These are phyloP conservation scores for Aristolochia californica DNA, from an alignment of 164 flowering plant genomes.

Conservation along the genomic window DNA sequence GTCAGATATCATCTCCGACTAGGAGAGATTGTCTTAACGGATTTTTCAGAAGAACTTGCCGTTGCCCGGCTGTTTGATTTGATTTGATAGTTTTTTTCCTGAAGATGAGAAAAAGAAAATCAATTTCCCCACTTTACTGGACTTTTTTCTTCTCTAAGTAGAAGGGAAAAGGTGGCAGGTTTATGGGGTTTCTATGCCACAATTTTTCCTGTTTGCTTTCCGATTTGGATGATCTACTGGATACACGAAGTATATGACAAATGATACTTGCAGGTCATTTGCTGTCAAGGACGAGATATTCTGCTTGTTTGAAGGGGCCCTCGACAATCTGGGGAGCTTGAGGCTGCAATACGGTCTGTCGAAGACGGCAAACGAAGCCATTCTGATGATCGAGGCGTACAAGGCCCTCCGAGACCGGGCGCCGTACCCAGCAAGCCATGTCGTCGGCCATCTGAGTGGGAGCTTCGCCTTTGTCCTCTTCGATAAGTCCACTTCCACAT, in stretches of 20 bases:
- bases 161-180: no score
- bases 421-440: slow-evolving; percentile 73
- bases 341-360: slow-evolving; percentile 67
- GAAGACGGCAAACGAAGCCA: slow-evolving; percentile 56
- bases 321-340: slow-evolving; percentile 47
- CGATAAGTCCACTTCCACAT: slow-evolving; percentile 44
- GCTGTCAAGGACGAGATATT: slow-evolving; percentile 37
- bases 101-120: no score
- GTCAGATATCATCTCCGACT: no score
- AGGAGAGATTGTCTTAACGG: no score
- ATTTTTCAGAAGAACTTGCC: no score
- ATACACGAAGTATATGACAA: no score
- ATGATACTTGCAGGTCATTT: slow-evolving; percentile 11
- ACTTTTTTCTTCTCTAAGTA: no score
- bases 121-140: no score
- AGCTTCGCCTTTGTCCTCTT: slow-evolving; percentile 65
- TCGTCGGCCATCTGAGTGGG: slow-evolving; percentile 61
- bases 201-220: no score
- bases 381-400: slow-evolving; percentile 72
- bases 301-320: slow-evolving; percentile 60
- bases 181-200: no score
- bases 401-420: slow-evolving; percentile 75
- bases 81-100: no score
- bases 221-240: not conserved
- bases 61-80: no score